phyloP scores from a whole-genome alignment of 2,329 filamentous ascomycete genomes.

The Byssothecium circinans region DNA sequence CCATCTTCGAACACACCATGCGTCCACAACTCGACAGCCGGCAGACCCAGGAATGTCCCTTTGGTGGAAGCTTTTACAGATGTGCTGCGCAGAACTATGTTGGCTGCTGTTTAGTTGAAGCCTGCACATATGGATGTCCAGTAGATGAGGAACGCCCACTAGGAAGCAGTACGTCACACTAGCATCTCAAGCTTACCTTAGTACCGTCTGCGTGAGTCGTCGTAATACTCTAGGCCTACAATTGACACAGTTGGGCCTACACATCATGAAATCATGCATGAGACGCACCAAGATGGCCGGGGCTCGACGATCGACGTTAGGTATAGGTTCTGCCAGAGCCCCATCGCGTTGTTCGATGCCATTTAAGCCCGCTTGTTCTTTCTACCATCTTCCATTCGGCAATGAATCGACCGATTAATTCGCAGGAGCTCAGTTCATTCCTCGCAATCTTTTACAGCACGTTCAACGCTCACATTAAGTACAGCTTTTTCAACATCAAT shows the following conservation, averaged over 20 bases:
- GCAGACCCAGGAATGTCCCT: constrained; percentile 16
- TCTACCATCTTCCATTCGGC: neutral
- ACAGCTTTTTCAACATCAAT: neutral
- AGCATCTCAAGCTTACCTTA: neutral
- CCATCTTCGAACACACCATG: constrained; percentile 13
- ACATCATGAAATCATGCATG: neutral
- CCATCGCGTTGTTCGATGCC: neutral
- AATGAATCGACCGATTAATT: constrained; percentile 1
- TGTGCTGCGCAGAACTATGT: constrained; percentile 16
- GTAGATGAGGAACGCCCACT: constrained; percentile 18
- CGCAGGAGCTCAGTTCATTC: constrained; percentile 1
- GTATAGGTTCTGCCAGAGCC: neutral
- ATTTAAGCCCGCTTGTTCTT: too few species aligned
- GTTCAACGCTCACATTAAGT: neutral
- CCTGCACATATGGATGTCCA: constrained; percentile 27
- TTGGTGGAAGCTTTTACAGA: constrained; percentile 23
- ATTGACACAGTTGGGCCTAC: neutral
- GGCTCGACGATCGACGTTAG: neutral
- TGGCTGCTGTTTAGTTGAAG: constrained; percentile 31
- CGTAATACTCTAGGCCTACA: constrained; percentile 4
- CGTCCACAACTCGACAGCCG: constrained; percentile 2
- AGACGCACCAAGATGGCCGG: neutral
- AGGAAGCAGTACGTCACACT: constrained; percentile 18
- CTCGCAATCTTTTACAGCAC: constrained; percentile 2
- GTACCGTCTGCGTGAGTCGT: constrained; percentile 3